Base-by-base conservation (phyloP, 1,139 yeast genomes). In the Candida albicans region DNA sequence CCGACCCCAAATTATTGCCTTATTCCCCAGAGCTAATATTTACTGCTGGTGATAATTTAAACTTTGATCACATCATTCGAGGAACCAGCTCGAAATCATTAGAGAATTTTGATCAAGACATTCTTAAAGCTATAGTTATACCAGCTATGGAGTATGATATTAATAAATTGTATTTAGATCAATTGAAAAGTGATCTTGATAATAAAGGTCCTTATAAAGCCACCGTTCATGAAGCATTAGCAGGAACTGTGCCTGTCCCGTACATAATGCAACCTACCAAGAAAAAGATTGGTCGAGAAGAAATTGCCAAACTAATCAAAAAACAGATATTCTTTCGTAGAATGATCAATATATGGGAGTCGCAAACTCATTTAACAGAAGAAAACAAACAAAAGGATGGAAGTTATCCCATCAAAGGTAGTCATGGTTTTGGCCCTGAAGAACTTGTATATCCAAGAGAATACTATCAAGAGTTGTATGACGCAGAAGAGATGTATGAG, bases 401-500 rank as follows among this genome's bases (percentile, higher is more conserved):
- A 38, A 50, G 62, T 35, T 57, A 52, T 46, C 48, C 64, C 44
- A 58, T 67, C 25, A 43, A 59, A 46, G 64, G 71, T 43, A 46
- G 69, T 51, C 41, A 55, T 41, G 71, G 70, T 11, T 61, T 52
- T 47, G 67, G 68, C 0, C 45, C 45, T 1, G 58, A 56, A 8
- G 69, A 60, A 42, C 52, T 54, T 13, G 59, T 72, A 48, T 62
- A 51, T 40, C 68, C 77, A 0, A 47, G 57, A 24, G n/a, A 32
- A 7, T 53, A 68, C 46, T 62, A 72, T 49, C 59, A 62, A 37
- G 40, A 54, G n/a, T 52, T 62, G 41, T 65, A 61, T 3, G 49
- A 49, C n/a, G 54, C 55, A 29, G 76, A 72, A 45, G 69, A 65
- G 1, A 37, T 53, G 3, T 73, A 75, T 75, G 81, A 75, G 45